These are phyloP conservation scores for Oryza punctata DNA, from an alignment of 176 grass and related monocot genomes.

Conservation along the genomic window DNA sequence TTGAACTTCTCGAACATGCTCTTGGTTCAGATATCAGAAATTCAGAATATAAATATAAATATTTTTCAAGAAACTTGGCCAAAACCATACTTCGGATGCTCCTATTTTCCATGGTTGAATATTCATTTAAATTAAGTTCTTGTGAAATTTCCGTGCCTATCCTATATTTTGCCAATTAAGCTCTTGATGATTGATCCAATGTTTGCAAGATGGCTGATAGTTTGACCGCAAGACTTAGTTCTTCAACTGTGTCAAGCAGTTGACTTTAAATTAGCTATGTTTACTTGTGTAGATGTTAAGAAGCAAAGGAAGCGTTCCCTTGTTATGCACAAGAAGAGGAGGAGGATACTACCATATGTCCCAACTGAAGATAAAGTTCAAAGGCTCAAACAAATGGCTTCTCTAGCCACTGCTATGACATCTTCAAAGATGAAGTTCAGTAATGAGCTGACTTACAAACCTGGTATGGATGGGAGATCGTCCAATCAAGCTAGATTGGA, in stretches of 20 bases:
- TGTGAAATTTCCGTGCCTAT: not conserved
- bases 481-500: conserved; percentile 69
- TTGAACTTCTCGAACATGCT: not conserved
- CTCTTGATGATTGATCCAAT: not conserved
- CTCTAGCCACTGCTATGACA: conserved; percentile 77
- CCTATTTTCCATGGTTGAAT: not conserved
- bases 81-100: not conserved
- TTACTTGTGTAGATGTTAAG: conserved; percentile 51
- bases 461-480: conserved; percentile 61
- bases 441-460: conserved; percentile 71
- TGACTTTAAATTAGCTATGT: conserved; percentile 10
- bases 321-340: conserved; percentile 77
- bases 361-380: conserved; percentile 57
- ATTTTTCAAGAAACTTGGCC: not conserved
- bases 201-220: not conserved
- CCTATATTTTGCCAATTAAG: not conserved
- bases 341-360: conserved; percentile 74
- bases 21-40: not conserved
- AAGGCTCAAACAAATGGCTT: conserved; percentile 80
- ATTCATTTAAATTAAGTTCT: not conserved
- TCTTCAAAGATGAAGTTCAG: conserved; percentile 69
- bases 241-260: not conserved
- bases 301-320: conserved; percentile 68
- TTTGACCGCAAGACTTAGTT: not conserved
- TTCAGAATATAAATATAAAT: not conserved